Conservation (phyloP, 768 basidiomycete species). For the Lentinula boryana region DNA sequence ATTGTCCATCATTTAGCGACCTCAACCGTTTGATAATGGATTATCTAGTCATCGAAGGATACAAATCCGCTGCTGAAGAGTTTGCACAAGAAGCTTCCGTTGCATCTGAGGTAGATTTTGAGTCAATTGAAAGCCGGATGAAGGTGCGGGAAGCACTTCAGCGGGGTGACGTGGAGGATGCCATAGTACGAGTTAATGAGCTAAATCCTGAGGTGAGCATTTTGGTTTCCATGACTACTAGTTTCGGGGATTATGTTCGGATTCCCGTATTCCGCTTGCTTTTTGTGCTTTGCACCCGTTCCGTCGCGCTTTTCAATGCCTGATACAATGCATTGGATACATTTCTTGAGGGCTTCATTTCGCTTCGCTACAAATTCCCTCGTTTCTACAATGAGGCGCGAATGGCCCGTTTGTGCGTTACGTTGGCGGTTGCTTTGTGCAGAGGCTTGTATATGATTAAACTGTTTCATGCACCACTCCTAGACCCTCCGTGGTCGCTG, state of each 20-base stretch:
- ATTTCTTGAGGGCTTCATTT: neutral
- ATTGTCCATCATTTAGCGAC: slow-evolving; percentile 51
- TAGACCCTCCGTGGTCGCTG: slow-evolving; percentile 75
- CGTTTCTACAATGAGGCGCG: neutral
- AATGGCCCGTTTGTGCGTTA: neutral
- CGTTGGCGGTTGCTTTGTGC: neutral
- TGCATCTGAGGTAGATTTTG: slow-evolving; percentile 74
- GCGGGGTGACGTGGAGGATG: slow-evolving; percentile 90
- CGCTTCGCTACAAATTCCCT: neutral
- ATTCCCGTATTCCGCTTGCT: neutral
- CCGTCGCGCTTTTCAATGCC: slow-evolving; percentile 6
- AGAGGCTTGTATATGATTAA: slow-evolving; percentile 61
- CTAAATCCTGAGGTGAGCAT: slow-evolving; percentile 89
- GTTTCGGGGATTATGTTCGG: neutral
- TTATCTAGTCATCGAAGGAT: slow-evolving; percentile 96
- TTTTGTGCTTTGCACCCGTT: neutral
- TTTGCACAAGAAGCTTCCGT: slow-evolving; percentile 88
- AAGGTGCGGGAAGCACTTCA: slow-evolving; percentile 91
- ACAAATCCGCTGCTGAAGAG: slow-evolving; percentile 92
- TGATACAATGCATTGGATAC: neutral
- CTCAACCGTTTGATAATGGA: slow-evolving; percentile 94
- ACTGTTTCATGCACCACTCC: slow-evolving; percentile 98
- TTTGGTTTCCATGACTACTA: slow-evolving; percentile 4
- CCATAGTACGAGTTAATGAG: slow-evolving; percentile 93
- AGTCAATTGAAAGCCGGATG: slow-evolving; percentile 91